Base-by-base conservation (phyloP, 202 grass and related monocot genomes). In the Schoenoplectus triqueter region DNA sequence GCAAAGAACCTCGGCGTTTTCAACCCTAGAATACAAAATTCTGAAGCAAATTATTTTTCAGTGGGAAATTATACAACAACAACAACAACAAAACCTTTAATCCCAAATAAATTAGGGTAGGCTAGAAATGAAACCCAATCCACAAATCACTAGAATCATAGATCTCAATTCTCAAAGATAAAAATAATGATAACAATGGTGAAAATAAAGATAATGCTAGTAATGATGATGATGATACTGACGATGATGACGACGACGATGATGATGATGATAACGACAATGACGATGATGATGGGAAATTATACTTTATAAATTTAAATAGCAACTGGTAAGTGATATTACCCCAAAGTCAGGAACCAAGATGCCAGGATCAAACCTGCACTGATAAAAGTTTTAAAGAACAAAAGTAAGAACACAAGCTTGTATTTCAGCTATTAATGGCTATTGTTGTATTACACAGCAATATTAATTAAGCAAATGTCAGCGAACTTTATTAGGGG, bases 331-430 rank as follows among this genome's bases (percentile, higher is more conserved):
- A 17, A 60, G 65, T 69, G 6, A 85, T 62, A 10, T 92, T 95
- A 98, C 92, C 95, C 95, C 75, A 98, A 86, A 14, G 88, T 90
- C 86, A 98, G 91, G 88, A 98, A 75, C 95, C 95, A 98, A n/a
- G 95, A 98, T 90, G 95, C 92, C 69, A 98, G 84, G 80, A 98
- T 98, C 86, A 98, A 88, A 45, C 92, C 95, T 93, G 92, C 92
- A 95, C 95, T 98, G 91, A 81, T 59, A 88, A 50, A 86, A 82
- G 69, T 86, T 66, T 73, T 49, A 14, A 57, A 75, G 54, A 83
- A 52, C 31, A 21, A 44, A 10, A 15, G 46, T 84, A 22, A 41
- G 55, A 52, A 85, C 8, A 80, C 22, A 47, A 11, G 45, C 15
- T 82, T 78, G 13, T 13, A 63, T 40, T 74, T 52, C 3, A 78